Evolutionary conservation across 768 basidiomycete genomes (phyloP).

Genomic region (Rossbeevera mucosa): DNA sequence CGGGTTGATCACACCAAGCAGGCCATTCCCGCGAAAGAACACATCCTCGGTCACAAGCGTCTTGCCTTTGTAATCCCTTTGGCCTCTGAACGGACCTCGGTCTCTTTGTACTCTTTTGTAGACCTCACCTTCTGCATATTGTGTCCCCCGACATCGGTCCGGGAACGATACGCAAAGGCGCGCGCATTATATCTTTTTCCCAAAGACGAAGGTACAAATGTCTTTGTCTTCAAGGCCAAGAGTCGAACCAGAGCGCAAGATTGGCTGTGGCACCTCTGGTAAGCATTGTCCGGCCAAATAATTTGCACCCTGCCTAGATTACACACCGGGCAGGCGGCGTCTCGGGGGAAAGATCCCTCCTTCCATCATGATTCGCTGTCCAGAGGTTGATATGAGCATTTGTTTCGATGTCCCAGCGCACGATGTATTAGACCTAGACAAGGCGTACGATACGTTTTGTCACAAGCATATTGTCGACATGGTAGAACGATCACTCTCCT

Average conservation of each 20-base stretch:
- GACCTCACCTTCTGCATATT: constrained; percentile 80
- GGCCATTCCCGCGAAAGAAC: constrained; percentile 64
- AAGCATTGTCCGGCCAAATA: constrained; percentile 7
- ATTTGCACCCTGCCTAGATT: not conserved
- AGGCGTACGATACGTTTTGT: constrained; percentile 49
- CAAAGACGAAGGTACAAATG: constrained; percentile 70
- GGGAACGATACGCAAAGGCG: constrained; percentile 35
- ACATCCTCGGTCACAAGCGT: constrained; percentile 65
- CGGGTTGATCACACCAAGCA: constrained; percentile 25
- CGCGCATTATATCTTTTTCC: constrained; percentile 46
- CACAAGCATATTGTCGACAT: constrained; percentile 58
- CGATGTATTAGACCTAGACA: constrained; percentile 35
- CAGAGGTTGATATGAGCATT: constrained; percentile 61
- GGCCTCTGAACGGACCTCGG: constrained; percentile 49
- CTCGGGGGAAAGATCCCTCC: constrained; percentile 70
- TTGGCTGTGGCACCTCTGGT: constrained; percentile 91
- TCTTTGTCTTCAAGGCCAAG: constrained; percentile 83
- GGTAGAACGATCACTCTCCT: constrained; percentile 51
- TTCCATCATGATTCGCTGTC: constrained; percentile 65
- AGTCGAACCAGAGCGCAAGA: constrained; percentile 75
- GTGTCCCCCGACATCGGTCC: constrained; percentile 52
- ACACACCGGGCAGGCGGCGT: constrained; percentile 46
- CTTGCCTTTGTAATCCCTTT: constrained; percentile 79
- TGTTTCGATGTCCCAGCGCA: constrained; percentile 61
- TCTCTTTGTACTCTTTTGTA: constrained; percentile 85